These are phyloP conservation scores for Maudiozyma serrabonitensis DNA, from an alignment of 805 yeast species.

Conservation along the genomic window DNA sequence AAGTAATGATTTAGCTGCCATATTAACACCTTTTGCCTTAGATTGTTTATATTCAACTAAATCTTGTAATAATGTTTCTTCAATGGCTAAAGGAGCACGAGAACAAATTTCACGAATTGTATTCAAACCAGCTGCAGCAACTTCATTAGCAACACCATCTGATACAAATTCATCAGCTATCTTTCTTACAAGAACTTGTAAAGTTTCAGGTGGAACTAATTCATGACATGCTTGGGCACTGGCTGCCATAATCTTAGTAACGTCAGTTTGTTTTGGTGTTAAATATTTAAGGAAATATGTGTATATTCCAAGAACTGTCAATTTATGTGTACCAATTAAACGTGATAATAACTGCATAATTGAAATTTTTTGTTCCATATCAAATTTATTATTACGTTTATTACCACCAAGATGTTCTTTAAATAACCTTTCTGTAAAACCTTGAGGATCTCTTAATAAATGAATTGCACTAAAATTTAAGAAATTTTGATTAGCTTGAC, in stretches of 20 bases:
- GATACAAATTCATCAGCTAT: slow-evolving; percentile 96
- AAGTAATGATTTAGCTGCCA: slow-evolving; percentile 86
- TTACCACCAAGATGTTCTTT: slow-evolving; percentile 62
- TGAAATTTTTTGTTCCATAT: slow-evolving; percentile 80
- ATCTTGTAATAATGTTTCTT: slow-evolving; percentile 78
- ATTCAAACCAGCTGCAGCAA: slow-evolving; percentile 95
- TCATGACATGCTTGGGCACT: slow-evolving; percentile 96
- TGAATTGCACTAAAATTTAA: slow-evolving; percentile 93
- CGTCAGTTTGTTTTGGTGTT: slow-evolving; percentile 90
- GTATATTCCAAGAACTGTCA: slow-evolving; percentile 81
- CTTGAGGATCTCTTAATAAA: slow-evolving; percentile 91
- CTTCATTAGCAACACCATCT: slow-evolving; percentile 97
- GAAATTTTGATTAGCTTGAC: slow-evolving; percentile 37
- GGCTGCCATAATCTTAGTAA: slow-evolving; percentile 94
- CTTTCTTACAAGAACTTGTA: slow-evolving; percentile 72
- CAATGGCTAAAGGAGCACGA: slow-evolving; percentile 92
- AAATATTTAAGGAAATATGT: slow-evolving; percentile 80
- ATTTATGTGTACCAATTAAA: slow-evolving; percentile 87
- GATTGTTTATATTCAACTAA: slow-evolving; percentile 85
- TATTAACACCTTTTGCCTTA: slow-evolving; percentile 84
- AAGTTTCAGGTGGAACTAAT: slow-evolving; percentile 90
- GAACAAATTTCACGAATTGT: slow-evolving; percentile 88
- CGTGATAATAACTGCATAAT: slow-evolving; percentile 83
- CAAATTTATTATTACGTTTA: slow-evolving; percentile 53
- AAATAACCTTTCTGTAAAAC: slow-evolving; percentile 83